Evolutionary conservation across 2,329 filamentous ascomycete genomes (phyloP).

Genomic region (Fusarium solani-melongenae): DNA sequence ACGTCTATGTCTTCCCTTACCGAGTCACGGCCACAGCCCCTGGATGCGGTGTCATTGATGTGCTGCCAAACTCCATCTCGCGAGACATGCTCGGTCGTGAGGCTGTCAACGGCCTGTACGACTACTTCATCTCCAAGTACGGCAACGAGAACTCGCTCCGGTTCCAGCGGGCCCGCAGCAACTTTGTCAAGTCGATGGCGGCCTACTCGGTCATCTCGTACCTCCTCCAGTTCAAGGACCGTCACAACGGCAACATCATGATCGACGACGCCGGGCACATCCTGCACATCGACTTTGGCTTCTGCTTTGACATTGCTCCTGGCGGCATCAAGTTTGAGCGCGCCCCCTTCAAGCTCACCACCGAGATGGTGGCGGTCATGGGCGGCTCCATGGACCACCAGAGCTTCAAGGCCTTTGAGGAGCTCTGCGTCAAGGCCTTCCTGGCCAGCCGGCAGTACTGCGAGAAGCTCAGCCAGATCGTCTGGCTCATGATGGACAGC

Average conservation of each 20-base stretch:
- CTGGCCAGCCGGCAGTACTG: slow-evolving; percentile 86
- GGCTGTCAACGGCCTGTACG: slow-evolving; percentile 96
- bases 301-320: slow-evolving; percentile 98
- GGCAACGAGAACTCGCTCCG: slow-evolving; percentile 94
- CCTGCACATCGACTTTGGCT: slow-evolving; percentile 98
- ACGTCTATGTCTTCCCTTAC: slow-evolving; percentile 97
- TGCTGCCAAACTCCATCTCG: slow-evolving; percentile 96
- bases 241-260: slow-evolving; percentile 99
- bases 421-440: slow-evolving; percentile 95
- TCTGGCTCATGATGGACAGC: slow-evolving; percentile 94
- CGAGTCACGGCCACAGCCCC: slow-evolving; percentile 97
- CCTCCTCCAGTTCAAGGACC: slow-evolving; percentile 97
- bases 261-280: slow-evolving; percentile 97
- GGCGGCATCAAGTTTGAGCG: slow-evolving; percentile 98
- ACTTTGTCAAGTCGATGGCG: slow-evolving; percentile 99
- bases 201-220: slow-evolving; percentile 98
- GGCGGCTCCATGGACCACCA: slow-evolving; percentile 86
- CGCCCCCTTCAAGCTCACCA: slow-evolving; percentile 96
- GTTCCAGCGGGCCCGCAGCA: slow-evolving; percentile 94
- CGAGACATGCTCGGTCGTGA: slow-evolving; percentile 98
- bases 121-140: slow-evolving; percentile 98
- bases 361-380: slow-evolving; percentile 99
- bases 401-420: slow-evolving; percentile 95
- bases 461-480: slow-evolving; percentile 89
- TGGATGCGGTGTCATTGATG: slow-evolving; percentile 97